These are phyloP conservation scores for Amoebophrya sp. DNA, from an alignment of 169 alveolate species.

Conservation along the genomic window DNA sequence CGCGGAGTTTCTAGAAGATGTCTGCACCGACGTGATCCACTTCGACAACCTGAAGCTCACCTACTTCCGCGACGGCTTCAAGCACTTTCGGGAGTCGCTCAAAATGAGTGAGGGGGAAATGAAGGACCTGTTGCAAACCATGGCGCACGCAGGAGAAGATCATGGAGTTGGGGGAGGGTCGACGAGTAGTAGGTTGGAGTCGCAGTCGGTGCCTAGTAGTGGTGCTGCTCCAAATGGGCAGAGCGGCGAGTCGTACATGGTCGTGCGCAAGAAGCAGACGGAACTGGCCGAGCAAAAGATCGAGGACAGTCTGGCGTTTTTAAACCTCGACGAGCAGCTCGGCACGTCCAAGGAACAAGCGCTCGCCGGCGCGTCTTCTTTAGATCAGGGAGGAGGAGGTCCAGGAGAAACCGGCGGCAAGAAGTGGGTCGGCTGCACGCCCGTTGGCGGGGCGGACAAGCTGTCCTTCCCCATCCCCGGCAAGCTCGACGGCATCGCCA, in stretches of 20 bases:
- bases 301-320: not conserved
- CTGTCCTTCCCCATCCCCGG: not conserved
- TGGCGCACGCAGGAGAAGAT: too few relatives aligned
- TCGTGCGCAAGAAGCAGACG: too few relatives aligned
- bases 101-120: not conserved
- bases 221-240: too few relatives aligned
- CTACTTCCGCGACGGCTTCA: constrained; percentile 5
- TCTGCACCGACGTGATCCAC: constrained; percentile 19
- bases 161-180: too few relatives aligned
- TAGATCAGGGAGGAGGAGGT: not conserved
- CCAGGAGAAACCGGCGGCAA: not conserved
- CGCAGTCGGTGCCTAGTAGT: too few relatives aligned
- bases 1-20: constrained; percentile 13
- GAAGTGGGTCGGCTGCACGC: not conserved
- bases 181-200: too few relatives aligned
- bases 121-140: not conserved
- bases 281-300: not conserved
- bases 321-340: not conserved
- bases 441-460: not conserved
- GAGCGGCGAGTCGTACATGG: too few relatives aligned
- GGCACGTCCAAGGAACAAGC: too few relatives aligned
- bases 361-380: too few relatives aligned
- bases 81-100: not conserved
- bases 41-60: constrained; percentile 3
- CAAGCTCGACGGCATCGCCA: not conserved